Evolutionary conservation across 2,329 filamentous ascomycete genomes (phyloP).

Genomic region (Fusarium torreyae): DNA sequence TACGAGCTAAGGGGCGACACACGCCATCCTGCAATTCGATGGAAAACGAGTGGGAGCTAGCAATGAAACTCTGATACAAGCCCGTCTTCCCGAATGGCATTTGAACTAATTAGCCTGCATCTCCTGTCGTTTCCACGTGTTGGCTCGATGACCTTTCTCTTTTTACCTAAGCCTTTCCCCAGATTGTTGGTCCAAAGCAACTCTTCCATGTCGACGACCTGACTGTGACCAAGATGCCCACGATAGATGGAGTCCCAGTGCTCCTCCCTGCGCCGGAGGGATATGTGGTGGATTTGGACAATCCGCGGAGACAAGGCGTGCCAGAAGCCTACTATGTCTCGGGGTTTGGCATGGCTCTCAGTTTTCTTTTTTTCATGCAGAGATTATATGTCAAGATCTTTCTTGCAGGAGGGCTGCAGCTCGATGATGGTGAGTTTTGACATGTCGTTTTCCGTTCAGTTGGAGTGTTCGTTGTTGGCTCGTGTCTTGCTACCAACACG

Average conservation of each 20-base stretch:
- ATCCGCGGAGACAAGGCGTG: slow-evolving; percentile 49
- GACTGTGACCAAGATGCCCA: slow-evolving; percentile 28
- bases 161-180: background rate
- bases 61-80: background rate
- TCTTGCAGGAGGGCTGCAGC: slow-evolving; percentile 41
- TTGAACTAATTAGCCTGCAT: slow-evolving; percentile 13
- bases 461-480: slow-evolving; percentile 2
- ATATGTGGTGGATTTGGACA: slow-evolving; percentile 55
- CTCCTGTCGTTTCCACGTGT: background rate
- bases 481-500: background rate
- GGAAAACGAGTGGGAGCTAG: background rate
- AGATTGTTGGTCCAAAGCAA: background rate
- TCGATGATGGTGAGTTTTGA: slow-evolving; percentile 48
- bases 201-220: background rate
- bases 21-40: background rate
- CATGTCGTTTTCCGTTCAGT: background rate
- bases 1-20: background rate
- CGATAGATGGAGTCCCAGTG: slow-evolving; percentile 32
- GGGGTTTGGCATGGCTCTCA: slow-evolving; percentile 40
- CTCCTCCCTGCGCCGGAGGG: slow-evolving; percentile 49
- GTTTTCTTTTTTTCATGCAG: slow-evolving; percentile 46
- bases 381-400: slow-evolving; percentile 48
- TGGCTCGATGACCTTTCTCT: background rate
- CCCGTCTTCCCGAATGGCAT: background rate
- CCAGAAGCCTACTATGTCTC: slow-evolving; percentile 43